Conservation (phyloP, 352 stramenopile species). For the Globisporangium solare region DNA sequence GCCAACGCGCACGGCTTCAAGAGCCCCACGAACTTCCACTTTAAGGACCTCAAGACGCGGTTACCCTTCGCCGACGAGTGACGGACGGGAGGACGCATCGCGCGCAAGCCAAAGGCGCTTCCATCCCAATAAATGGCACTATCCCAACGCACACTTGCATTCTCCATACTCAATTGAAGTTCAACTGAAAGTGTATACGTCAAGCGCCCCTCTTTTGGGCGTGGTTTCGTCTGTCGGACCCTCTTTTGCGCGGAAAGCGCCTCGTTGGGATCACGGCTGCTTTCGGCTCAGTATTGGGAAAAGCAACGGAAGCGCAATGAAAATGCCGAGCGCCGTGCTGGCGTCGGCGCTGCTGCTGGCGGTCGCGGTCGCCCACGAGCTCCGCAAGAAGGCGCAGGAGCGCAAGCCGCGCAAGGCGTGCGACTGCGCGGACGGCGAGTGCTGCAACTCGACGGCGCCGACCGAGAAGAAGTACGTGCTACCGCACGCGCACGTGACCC, state of each 20-base stretch:
- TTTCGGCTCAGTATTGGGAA: no score
- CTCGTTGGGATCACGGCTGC: conserved; percentile 6
- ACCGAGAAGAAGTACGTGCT: conserved; percentile 67
- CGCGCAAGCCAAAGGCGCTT: no score
- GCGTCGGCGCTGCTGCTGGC: conserved; percentile 9
- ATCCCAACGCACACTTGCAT: background rate
- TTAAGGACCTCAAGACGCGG: conserved; percentile 44
- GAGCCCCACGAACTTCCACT: conserved; percentile 63
- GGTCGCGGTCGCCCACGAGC: conserved; percentile 3
- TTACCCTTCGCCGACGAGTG: conserved; percentile 13
- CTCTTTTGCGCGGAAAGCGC: background rate
- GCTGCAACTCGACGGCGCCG: conserved; percentile 54
- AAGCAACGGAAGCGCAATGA: no score
- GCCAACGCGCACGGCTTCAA: conserved; percentile 59
- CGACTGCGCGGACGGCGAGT: conserved; percentile 24
- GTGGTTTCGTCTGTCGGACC: background rate
- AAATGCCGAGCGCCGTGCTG: conserved; percentile 9
- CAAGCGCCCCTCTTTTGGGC: background rate
- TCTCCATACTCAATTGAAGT: no score
- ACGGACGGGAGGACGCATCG: no score
- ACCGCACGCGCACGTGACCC: conserved; percentile 62
- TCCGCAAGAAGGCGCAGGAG: background rate
- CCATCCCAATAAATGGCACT: background rate
- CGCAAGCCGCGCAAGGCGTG: background rate
- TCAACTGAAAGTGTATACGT: background rate